Evolutionary conservation across 805 yeast species (phyloP), one percentile per base, ranked within the genome.

Genomic region (Crinitomyces ghanaensis): DNA sequence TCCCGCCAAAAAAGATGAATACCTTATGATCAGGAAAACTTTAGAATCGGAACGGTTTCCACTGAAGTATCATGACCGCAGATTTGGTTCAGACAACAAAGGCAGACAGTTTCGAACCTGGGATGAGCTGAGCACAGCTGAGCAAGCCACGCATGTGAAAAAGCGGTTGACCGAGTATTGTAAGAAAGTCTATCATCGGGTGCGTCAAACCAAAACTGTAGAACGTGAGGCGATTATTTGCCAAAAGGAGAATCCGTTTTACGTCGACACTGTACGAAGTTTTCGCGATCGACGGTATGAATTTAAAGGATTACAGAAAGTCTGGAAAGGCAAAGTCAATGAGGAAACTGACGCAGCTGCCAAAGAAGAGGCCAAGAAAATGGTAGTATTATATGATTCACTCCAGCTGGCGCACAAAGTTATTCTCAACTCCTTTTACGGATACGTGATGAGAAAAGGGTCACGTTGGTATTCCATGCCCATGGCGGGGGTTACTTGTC

Each of bases 391-490:
- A 31, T 91, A 86, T 54, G 98, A 91, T 52, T 88, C 98, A 2
- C 63, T 91, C 46, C 99, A 91, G 59, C 66, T 91, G 43, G 98
- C 98, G 0, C 97, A 91, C 56, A 91, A 91, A 51, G 96, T 88
- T 51, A 91, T 91, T 59, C 66, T 91, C 49, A 91, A 91, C 51
- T 88, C 97, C 0, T 91, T 91, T 53, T 91, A 91, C 49, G 99
- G 99, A 31, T 91, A 91, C 50, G 98, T 91, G 9, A 91, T 91
- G 98, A 72, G 99, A 58, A 91, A 91, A 50, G 99, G 98, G 25
- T 91, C 98, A 0, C 69, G 99, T 39, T 91, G 99, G 99, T 91
- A 86, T 50, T 91, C 98, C 0, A 85, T 91, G 91, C 98, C 91
- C 56, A 91, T 93, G 98, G 99, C 98, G 0, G 99, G 99, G 42